A percentile compares a stretch with the other conserved stretches of the same genome.
phyloP scores from a whole-genome alignment of 345 rosid genomes.

The Rhodamnia argentea region DNA sequence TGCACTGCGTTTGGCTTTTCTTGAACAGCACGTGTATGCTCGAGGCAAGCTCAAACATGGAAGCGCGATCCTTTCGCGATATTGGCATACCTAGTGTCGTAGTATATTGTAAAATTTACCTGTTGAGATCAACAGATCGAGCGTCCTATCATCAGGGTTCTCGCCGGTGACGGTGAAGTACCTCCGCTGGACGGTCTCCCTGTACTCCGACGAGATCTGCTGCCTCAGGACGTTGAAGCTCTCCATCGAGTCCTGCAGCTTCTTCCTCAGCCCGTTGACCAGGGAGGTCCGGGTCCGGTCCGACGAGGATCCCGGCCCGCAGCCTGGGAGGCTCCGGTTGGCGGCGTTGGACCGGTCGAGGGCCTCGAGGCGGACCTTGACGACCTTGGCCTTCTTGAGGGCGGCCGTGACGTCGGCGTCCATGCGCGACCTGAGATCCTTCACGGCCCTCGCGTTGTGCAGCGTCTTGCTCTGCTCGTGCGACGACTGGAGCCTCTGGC shows the following conservation, averaged over 20 bases:
- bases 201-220: constrained; percentile 49
- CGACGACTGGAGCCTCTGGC: constrained; percentile 50
- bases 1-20: neutral
- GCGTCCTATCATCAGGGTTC: constrained; percentile 53
- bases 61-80: neutral
- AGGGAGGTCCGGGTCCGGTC: constrained; percentile 80
- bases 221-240: constrained; percentile 46
- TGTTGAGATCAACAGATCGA: constrained; percentile 64
- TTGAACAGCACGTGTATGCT: neutral
- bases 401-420: constrained; percentile 50
- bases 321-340: constrained; percentile 52
- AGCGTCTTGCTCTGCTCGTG: constrained; percentile 60
- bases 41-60: neutral
- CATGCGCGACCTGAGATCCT: constrained; percentile 54
- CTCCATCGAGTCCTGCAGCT: constrained; percentile 69
- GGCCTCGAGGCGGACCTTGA: constrained; percentile 65
- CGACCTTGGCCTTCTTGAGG: constrained; percentile 54
- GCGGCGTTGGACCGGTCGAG: constrained; percentile 72
- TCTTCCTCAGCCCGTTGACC: constrained; percentile 72
- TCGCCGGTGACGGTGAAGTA: constrained; percentile 75
- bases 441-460: constrained; percentile 61
- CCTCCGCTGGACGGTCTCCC: constrained; percentile 76
- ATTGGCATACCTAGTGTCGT: neutral
- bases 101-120: constrained; percentile 13
- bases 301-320: constrained; percentile 80